A percentile compares a stretch with the other conserved stretches of the same genome.
Conservation (phyloP, 306 rosid genomes). For the Trifolium subterraneum region DNA sequence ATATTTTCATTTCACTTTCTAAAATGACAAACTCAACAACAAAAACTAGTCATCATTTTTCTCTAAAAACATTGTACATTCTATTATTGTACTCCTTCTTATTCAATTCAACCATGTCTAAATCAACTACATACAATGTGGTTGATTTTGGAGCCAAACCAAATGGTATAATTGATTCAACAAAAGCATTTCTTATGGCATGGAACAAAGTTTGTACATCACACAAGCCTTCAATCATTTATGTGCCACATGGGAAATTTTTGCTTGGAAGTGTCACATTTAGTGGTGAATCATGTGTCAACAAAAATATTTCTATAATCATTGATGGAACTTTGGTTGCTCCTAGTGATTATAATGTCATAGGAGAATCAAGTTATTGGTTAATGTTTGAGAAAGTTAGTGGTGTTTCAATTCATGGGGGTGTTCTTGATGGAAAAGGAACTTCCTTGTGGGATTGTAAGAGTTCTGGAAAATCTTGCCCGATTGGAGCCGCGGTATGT, state of each 20-base stretch:
- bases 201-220: conserved; percentile 59
- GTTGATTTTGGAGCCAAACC: conserved; percentile 56
- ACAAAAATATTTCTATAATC: conserved; percentile 39
- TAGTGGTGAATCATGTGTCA: conserved; percentile 35
- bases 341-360: conserved; percentile 40
- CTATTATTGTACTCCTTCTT: not conserved
- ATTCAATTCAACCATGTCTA: conserved; percentile 11
- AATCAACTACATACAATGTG: conserved; percentile 43
- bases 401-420: conserved; percentile 54
- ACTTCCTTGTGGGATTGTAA: conserved; percentile 56
- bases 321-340: conserved; percentile 55
- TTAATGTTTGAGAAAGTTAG: conserved; percentile 44
- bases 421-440: conserved; percentile 55
- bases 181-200: conserved; percentile 44
- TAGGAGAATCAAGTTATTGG: conserved; percentile 44
- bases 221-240: not conserved
- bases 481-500: conserved; percentile 59
- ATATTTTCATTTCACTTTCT: not conserved
- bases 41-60: not conserved
- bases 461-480: conserved; percentile 39
- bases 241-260: conserved; percentile 55
- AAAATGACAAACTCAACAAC: conserved; percentile 17
- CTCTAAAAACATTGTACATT: not conserved
- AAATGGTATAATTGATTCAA: conserved; percentile 47
- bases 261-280: conserved; percentile 34